Evolutionary conservation across 2,329 filamentous ascomycete species (phyloP).

Genomic region (Aspergillus sp.): DNA sequence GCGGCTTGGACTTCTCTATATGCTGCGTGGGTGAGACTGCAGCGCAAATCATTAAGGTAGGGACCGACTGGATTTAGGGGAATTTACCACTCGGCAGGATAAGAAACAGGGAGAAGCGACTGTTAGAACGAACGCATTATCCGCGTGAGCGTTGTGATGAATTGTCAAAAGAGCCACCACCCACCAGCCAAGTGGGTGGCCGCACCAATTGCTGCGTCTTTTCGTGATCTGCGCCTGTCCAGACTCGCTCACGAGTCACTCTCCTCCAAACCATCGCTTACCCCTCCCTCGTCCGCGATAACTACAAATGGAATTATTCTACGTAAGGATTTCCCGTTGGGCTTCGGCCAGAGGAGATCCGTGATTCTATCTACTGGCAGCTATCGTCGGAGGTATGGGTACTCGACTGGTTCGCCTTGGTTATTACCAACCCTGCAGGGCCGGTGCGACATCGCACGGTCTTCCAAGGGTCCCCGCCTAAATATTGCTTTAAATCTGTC

Average conservation of each 20-base stretch:
- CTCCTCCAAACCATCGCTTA: constrained; percentile 16
- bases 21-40: neutral
- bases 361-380: constrained; percentile 9
- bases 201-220: constrained; percentile 24
- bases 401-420: neutral
- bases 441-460: constrained; percentile 10
- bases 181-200: constrained; percentile 15
- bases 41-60: constrained; percentile 4
- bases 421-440: constrained; percentile 13
- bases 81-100: neutral
- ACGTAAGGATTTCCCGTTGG: constrained; percentile 19
- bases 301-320: constrained; percentile 7
- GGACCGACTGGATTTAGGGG: neutral
- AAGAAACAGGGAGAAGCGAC: neutral
- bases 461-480: neutral
- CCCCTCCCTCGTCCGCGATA: constrained; percentile 20
- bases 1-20: neutral
- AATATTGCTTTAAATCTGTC: neutral
- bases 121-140: neutral
- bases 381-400: constrained; percentile 2
- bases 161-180: constrained; percentile 12
- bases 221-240: constrained; percentile 30
- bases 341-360: constrained; percentile 13
- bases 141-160: neutral
- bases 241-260: constrained; percentile 20